These are phyloP conservation scores for Aureobasidium namibiae DNA, from an alignment of 2,329 filamentous ascomycete genomes.

Conservation along the genomic window DNA sequence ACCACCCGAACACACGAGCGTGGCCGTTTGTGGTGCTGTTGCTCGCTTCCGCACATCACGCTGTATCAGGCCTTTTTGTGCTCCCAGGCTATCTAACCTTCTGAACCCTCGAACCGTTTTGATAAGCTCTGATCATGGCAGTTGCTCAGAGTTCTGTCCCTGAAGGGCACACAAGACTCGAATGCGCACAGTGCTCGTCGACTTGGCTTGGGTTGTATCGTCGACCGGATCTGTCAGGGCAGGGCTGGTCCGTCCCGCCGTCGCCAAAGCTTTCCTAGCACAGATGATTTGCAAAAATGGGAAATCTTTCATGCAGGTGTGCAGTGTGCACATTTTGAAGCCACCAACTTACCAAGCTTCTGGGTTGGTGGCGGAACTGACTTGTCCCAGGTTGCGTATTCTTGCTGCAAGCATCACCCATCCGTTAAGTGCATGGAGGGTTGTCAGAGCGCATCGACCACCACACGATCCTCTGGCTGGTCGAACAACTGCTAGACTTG, in stretches of 20 bases:
- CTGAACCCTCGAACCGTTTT: background rate
- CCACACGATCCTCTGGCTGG: background rate
- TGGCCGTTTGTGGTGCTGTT: conserved; percentile 7
- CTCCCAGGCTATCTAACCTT: background rate
- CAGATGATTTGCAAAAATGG: conserved; percentile 13
- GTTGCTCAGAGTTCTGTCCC: background rate
- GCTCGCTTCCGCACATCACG: background rate
- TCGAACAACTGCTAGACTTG: background rate
- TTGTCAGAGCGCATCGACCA: conserved; percentile 4
- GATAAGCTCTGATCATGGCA: background rate
- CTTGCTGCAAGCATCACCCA: conserved; percentile 11
- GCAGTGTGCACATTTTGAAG: conserved; percentile 8
- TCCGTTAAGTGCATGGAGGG: background rate
- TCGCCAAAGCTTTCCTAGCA: conserved; percentile 12
- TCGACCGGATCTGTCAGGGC: conserved; percentile 8
- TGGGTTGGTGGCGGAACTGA: conserved; percentile 9
- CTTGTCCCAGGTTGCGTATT: conserved; percentile 1
- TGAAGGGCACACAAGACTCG: background rate
- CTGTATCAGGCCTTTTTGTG: background rate
- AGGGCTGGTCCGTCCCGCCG: conserved; percentile 12
- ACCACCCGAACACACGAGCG: background rate
- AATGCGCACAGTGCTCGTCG: conserved; percentile 5
- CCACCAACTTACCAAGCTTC: conserved; percentile 10
- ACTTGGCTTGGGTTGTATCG: background rate
- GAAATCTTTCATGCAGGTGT: conserved; percentile 12